phyloP scores from a whole-genome alignment of 1,139 yeast species.

The Hyphopichia buzzinii region DNA sequence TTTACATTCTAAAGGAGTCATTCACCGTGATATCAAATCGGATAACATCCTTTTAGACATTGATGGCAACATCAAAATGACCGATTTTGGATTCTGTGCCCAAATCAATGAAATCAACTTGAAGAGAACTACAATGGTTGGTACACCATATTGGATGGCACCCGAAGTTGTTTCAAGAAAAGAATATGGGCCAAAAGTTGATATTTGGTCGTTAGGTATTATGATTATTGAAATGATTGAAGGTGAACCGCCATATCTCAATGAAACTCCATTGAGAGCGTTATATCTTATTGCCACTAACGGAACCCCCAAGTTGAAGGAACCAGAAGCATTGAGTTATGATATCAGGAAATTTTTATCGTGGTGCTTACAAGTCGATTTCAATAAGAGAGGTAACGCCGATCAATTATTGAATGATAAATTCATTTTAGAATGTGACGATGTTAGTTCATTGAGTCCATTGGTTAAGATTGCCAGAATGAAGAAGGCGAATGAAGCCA shows the following conservation, averaged over 20 bases:
- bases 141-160: constrained; percentile 99
- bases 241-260: constrained; percentile 97
- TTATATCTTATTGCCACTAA: constrained; percentile 90
- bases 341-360: constrained; percentile 68
- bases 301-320: constrained; percentile 91
- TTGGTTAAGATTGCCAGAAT: constrained; percentile 82
- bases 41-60: constrained; percentile 83
- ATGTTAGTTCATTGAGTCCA: constrained; percentile 75
- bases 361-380: constrained; percentile 81
- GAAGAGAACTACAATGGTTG: constrained; percentile 96
- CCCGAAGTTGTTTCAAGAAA: constrained; percentile 95
- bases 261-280: constrained; percentile 92
- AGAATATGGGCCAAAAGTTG: constrained; percentile 96
- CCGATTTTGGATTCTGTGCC: constrained; percentile 92
- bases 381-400: constrained; percentile 82
- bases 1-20: constrained; percentile 89
- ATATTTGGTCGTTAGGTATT: constrained; percentile 95
- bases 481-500: constrained; percentile 61
- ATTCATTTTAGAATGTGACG: constrained; percentile 73
- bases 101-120: constrained; percentile 83
- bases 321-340: constrained; percentile 75
- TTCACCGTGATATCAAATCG: constrained; percentile 94
- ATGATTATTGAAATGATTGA: constrained; percentile 99
- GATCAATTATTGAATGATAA: constrained; percentile 68
- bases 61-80: constrained; percentile 86